Evolutionary conservation across 2,329 filamentous ascomycete genomes (phyloP).

Genomic region (Colletotrichum brevisporum): DNA sequence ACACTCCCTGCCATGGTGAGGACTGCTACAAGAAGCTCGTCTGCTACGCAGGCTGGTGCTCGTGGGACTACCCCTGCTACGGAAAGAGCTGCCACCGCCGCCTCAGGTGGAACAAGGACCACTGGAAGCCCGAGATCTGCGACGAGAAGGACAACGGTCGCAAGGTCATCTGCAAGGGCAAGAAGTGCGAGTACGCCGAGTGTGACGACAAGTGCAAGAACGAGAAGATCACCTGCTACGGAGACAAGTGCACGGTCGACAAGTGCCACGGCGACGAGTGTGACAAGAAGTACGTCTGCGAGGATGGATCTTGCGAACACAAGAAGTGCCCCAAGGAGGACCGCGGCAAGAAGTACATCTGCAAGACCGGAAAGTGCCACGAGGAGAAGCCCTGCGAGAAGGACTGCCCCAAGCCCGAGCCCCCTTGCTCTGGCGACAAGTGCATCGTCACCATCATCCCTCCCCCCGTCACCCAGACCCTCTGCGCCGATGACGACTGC

Average conservation of each 20-base stretch:
- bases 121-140: conserved; percentile 33
- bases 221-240: conserved; percentile 37
- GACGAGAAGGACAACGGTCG: conserved; percentile 30
- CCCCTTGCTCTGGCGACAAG: conserved; percentile 48
- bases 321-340: conserved; percentile 44
- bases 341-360: conserved; percentile 50
- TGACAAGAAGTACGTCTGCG: conserved; percentile 45
- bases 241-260: conserved; percentile 45
- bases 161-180: conserved; percentile 33
- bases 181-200: conserved; percentile 23
- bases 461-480: conserved; percentile 44
- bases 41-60: conserved; percentile 53
- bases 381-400: conserved; percentile 47
- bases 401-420: conserved; percentile 48
- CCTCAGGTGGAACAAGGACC: conserved; percentile 40
- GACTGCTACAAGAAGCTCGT: conserved; percentile 48
- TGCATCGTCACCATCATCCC: conserved; percentile 50
- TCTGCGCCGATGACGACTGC: conserved; percentile 48
- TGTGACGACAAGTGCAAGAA: conserved; percentile 32
- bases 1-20: conserved; percentile 41
- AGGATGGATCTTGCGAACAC: conserved; percentile 47
- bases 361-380: conserved; percentile 50
- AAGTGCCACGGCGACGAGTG: conserved; percentile 50
- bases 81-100: conserved; percentile 39
- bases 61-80: conserved; percentile 48